Conservation (phyloP, 176 grass and related monocot species). For the Cenchrus purpureus region DNA sequence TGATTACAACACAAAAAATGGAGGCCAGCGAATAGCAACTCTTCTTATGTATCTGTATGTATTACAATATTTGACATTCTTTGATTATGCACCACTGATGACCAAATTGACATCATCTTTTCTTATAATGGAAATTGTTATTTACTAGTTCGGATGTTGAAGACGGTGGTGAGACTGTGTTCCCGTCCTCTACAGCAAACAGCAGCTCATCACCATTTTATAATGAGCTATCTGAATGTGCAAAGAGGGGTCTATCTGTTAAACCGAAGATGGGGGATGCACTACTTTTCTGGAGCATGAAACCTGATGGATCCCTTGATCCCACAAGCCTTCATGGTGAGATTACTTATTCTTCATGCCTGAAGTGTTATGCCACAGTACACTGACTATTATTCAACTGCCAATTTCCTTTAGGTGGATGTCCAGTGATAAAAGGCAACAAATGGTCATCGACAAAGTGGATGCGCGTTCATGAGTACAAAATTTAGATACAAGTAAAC, state of each 20-base stretch:
- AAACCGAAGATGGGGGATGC: conserved; percentile 97
- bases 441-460: conserved; percentile 99
- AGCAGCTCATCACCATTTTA: conserved; percentile 80
- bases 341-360: conserved; percentile 19
- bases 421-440: conserved; percentile 83
- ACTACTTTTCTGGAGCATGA: conserved; percentile 99
- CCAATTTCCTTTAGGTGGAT: conserved; percentile 65
- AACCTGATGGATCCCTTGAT: conserved; percentile 82
- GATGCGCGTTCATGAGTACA: conserved; percentile 89
- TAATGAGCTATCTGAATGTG: conserved; percentile 89
- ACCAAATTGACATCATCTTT: conserved; percentile 36
- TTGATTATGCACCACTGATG: background rate
- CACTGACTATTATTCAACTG: conserved; percentile 11
- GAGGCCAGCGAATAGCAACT: conserved; percentile 92
- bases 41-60: conserved; percentile 99
- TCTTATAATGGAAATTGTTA: conserved; percentile 35
- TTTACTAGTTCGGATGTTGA: conserved; percentile 92
- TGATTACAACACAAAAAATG: conserved; percentile 89
- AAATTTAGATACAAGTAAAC: conserved; percentile 49
- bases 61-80: conserved; percentile 9
- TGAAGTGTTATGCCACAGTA: background rate
- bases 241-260: conserved; percentile 74
- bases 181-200: conserved; percentile 71
- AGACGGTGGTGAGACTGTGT: conserved; percentile 96
- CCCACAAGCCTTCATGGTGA: conserved; percentile 89